Evolutionary conservation across 176 grass and related monocot genomes (phyloP).

Genomic region (Phragmites australis): DNA sequence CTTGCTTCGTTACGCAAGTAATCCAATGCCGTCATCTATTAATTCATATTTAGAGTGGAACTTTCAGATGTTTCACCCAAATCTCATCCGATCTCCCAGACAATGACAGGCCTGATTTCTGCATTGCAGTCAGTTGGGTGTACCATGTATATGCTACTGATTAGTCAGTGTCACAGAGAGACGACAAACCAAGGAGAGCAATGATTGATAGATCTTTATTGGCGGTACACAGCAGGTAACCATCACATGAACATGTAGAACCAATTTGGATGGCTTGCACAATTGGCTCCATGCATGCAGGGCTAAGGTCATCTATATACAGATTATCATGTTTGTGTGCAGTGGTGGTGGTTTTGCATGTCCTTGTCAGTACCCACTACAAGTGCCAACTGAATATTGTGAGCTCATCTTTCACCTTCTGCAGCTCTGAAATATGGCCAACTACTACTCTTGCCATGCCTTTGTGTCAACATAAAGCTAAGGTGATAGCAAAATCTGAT

Average conservation of each 20-base stretch:
- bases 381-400: slow-evolving; percentile 42
- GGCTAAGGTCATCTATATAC: neutral
- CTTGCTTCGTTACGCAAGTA: slow-evolving; percentile 37
- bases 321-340: slow-evolving; percentile 18
- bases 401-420: slow-evolving; percentile 43
- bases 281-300: slow-evolving; percentile 7
- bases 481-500: slow-evolving; percentile 4
- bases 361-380: slow-evolving; percentile 37
- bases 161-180: neutral
- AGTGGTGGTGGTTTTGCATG: slow-evolving; percentile 24
- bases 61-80: slow-evolving; percentile 40
- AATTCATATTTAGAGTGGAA: slow-evolving; percentile 19
- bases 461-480: slow-evolving; percentile 57
- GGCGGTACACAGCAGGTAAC: slow-evolving; percentile 3
- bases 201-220: slow-evolving; percentile 40
- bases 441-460: slow-evolving; percentile 24
- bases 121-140: neutral
- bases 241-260: slow-evolving; percentile 19
- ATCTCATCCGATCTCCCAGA: slow-evolving; percentile 43
- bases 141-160: slow-evolving; percentile 10
- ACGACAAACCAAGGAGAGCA: slow-evolving; percentile 9
- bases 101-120: slow-evolving; percentile 8
- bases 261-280: slow-evolving; percentile 23
- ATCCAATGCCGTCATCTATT: slow-evolving; percentile 23
- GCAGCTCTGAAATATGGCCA: slow-evolving; percentile 18